These are phyloP conservation scores for Bolboschoenus planiculmis DNA, from an alignment of 176 grass and related monocot genomes.

Conservation along the genomic window DNA sequence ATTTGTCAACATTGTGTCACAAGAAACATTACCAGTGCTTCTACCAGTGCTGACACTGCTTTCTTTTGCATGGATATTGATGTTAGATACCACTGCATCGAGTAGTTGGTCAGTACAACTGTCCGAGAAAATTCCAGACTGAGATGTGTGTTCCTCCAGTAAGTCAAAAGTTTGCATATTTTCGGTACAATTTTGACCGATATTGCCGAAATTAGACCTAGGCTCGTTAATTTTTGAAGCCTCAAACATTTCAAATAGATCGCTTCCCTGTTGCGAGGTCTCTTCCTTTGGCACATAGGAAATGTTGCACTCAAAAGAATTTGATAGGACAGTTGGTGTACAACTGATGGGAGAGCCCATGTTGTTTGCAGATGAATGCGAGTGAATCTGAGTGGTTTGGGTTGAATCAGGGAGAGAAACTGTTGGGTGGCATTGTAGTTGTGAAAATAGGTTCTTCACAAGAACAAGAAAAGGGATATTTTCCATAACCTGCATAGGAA, in stretches of 20 bases:
- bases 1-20: not conserved
- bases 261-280: conserved; percentile 26
- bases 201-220: not conserved
- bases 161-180: conserved; percentile 11
- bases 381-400: not conserved
- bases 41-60: not conserved
- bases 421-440: conserved; percentile 21
- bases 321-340: not conserved
- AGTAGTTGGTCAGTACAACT: conserved; percentile 42
- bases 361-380: not conserved
- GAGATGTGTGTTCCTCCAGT: conserved; percentile 8
- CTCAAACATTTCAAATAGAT: conserved; percentile 44
- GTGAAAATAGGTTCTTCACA: conserved; percentile 36
- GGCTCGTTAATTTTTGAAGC: not conserved
- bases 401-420: conserved; percentile 37
- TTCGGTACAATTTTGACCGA: not conserved
- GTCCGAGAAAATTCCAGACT: conserved; percentile 34
- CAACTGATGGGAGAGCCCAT: not conserved
- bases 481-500: conserved; percentile 53
- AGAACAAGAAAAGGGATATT: conserved; percentile 61
- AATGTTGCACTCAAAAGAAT: conserved; percentile 7
- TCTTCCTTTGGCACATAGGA: conserved; percentile 23
- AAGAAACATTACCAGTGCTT: not conserved
- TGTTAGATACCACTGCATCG: conserved; percentile 49
- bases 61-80: conserved; percentile 29